Evolutionary conservation across 2,329 filamentous ascomycete species (phyloP).

Genomic region (Atkinsonella texensis): DNA sequence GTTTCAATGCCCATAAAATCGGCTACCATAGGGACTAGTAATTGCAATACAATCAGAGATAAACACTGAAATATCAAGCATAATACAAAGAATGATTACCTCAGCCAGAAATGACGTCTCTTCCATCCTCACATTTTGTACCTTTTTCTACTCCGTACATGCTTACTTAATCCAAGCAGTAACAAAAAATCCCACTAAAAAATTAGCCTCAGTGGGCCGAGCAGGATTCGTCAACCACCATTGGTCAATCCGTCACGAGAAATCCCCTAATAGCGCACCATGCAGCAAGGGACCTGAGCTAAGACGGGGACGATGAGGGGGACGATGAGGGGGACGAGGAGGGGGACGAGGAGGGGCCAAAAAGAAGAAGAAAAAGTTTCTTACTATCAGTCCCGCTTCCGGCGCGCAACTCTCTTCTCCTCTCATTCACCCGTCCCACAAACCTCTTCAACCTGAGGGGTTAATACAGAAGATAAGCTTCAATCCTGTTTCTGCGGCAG

Average conservation of each 20-base stretch:
- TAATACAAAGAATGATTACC: too few relatives aligned
- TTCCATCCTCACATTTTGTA: too few relatives aligned
- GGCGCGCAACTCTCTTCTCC: constrained; percentile 9
- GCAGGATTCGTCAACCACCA: not conserved
- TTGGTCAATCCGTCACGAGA: constrained; percentile 4
- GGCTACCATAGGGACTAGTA: too few relatives aligned
- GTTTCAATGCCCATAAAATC: too few relatives aligned
- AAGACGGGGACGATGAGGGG: not conserved
- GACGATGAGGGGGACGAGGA: not conserved
- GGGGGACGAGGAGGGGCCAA: not conserved
- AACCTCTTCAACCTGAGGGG: constrained; percentile 5
- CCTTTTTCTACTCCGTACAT: too few relatives aligned
- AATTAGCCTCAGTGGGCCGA: not conserved
- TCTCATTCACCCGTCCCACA: constrained; percentile 8
- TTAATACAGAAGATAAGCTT: constrained; percentile 6
- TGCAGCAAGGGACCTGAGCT: constrained; percentile 4
- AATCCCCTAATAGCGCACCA: not conserved
- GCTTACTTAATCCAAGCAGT: too few relatives aligned
- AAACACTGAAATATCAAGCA: too few relatives aligned
- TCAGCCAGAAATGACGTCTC: too few relatives aligned
- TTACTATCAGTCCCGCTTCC: constrained; percentile 1
- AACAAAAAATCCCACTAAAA: too few relatives aligned
- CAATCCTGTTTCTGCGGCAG: constrained; percentile 17
- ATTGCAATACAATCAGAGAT: too few relatives aligned
- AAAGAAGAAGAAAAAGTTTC: constrained; percentile 1